A percentile compares a stretch with the other conserved stretches of the same genome.
Conservation (phyloP, 805 yeast genomes). For the Sugiyamaella mastotermitis region DNA sequence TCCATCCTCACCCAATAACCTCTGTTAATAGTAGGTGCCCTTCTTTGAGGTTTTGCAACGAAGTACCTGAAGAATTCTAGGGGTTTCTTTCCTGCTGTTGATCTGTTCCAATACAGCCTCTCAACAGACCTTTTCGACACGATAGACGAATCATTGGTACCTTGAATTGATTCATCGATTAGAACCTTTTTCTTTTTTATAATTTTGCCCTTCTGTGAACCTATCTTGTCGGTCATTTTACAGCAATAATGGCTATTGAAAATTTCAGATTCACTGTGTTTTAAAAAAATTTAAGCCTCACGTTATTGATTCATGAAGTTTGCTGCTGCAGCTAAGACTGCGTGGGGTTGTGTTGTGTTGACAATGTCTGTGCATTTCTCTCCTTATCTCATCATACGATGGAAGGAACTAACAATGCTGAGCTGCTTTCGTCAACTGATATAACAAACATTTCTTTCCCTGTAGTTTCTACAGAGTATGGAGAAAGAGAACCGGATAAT, state of each 20-base stretch:
- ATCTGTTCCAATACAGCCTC: slow-evolving; percentile 35
- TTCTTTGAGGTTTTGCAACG: slow-evolving; percentile 57
- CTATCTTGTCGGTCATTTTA: too few species aligned
- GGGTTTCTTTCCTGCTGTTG: slow-evolving; percentile 13
- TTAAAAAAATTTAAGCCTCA: too few species aligned
- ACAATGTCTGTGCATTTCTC: too few species aligned
- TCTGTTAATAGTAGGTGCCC: slow-evolving; percentile 76
- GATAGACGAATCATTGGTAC: slow-evolving; percentile 77
- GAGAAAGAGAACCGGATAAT: too few species aligned
- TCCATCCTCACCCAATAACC: slow-evolving; percentile 82
- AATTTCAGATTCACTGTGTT: too few species aligned
- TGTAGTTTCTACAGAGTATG: slow-evolving; percentile 1
- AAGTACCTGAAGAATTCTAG: slow-evolving; percentile 54
- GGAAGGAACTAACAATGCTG: slow-evolving; percentile 7
- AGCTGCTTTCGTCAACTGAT: slow-evolving; percentile 9
- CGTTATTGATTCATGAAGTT: too few species aligned
- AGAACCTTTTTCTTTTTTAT: slow-evolving; percentile 11
- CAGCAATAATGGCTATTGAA: too few species aligned
- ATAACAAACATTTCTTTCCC: slow-evolving; percentile 4
- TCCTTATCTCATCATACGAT: too few species aligned
- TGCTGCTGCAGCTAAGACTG: too few species aligned
- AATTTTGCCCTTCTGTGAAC: slow-evolving; percentile 1
- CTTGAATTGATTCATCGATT: slow-evolving; percentile 66
- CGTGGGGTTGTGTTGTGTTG: too few species aligned
- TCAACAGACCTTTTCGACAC: slow-evolving; percentile 81